Conservation (phyloP, 768 basidiomycete species). For the Termitomyces heimii region DNA sequence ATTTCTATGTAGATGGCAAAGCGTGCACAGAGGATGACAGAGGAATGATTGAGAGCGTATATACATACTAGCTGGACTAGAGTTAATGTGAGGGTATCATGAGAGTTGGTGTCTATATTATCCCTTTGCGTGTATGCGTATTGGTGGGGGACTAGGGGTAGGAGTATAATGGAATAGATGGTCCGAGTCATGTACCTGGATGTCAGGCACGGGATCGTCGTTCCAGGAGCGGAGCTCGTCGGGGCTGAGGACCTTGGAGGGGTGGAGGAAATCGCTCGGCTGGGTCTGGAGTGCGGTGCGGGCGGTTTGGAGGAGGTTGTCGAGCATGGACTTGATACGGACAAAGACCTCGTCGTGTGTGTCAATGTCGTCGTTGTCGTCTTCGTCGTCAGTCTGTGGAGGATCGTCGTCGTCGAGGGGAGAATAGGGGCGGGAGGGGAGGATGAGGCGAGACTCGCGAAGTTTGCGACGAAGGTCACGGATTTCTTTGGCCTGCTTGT, state of each 20-base stretch:
- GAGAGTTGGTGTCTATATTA: constrained; percentile 6
- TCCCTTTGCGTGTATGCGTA: constrained; percentile 28
- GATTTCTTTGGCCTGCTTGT: constrained; percentile 79
- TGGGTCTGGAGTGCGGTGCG: constrained; percentile 56
- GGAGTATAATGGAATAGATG: too few species aligned
- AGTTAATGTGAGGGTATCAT: constrained; percentile 1
- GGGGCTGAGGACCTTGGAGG: constrained; percentile 63
- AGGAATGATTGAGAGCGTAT: constrained; percentile 19
- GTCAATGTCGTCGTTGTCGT: constrained; percentile 21
- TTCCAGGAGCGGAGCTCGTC: constrained; percentile 64
- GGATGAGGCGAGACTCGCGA: constrained; percentile 73
- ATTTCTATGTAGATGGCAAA: constrained; percentile 54
- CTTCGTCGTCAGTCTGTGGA: constrained; percentile 22
- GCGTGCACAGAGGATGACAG: constrained; percentile 63
- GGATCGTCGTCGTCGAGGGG: constrained; percentile 38
- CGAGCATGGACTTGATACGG: constrained; percentile 60
- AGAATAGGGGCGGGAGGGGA: constrained; percentile 64
- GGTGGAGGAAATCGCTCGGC: constrained; percentile 43
- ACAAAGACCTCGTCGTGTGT: constrained; percentile 48
- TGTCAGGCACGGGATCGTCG: constrained; percentile 20
- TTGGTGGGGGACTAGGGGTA: constrained; percentile 28
- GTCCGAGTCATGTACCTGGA: too few species aligned
- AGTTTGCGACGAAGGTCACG: constrained; percentile 77
- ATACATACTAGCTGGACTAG: background rate
- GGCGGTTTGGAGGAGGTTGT: constrained; percentile 53